A percentile compares a stretch with the other conserved stretches of the same genome.
Evolutionary conservation across 805 yeast genomes (phyloP).

Genomic region (Blastobotrys chiropterorum): DNA sequence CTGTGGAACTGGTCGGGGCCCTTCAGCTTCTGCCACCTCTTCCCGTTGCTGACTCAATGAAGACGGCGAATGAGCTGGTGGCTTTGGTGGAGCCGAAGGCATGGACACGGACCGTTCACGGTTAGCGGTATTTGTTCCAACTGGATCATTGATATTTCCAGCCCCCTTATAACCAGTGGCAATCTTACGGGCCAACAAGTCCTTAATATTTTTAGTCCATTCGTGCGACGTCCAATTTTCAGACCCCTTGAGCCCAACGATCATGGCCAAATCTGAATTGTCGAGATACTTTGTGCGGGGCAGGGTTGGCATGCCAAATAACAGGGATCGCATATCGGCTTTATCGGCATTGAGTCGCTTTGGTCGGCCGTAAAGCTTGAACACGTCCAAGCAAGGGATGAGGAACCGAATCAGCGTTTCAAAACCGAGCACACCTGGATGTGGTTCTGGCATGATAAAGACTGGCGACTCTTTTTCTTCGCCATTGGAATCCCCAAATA

Average conservation of each 20-base stretch:
- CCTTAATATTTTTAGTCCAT: constrained; percentile 56
- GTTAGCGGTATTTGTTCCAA: neutral
- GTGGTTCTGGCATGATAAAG: constrained; percentile 78
- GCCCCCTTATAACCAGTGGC: constrained; percentile 41
- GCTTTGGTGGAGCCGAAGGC: neutral
- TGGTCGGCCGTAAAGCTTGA: constrained; percentile 78
- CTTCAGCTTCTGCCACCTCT: neutral
- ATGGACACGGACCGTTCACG: neutral
- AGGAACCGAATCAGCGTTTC: constrained; percentile 80
- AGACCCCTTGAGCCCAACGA: constrained; percentile 34
- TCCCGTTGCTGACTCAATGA: neutral
- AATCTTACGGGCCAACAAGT: constrained; percentile 47
- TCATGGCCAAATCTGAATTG: constrained; percentile 48
- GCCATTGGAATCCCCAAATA: constrained; percentile 25
- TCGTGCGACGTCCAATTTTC: constrained; percentile 49
- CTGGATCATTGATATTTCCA: constrained; percentile 21
- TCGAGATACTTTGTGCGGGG: constrained; percentile 71
- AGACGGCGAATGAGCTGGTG: neutral
- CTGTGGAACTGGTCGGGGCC: neutral
- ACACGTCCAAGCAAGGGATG: constrained; percentile 69
- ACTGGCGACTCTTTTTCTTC: constrained; percentile 52
- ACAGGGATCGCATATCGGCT: constrained; percentile 53
- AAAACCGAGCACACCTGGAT: constrained; percentile 74
- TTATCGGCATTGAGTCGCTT: constrained; percentile 68
- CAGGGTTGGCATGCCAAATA: constrained; percentile 77